Base-by-base conservation (phyloP, 2,329 filamentous ascomycete species). In the Westerdykella aurantiaca region DNA sequence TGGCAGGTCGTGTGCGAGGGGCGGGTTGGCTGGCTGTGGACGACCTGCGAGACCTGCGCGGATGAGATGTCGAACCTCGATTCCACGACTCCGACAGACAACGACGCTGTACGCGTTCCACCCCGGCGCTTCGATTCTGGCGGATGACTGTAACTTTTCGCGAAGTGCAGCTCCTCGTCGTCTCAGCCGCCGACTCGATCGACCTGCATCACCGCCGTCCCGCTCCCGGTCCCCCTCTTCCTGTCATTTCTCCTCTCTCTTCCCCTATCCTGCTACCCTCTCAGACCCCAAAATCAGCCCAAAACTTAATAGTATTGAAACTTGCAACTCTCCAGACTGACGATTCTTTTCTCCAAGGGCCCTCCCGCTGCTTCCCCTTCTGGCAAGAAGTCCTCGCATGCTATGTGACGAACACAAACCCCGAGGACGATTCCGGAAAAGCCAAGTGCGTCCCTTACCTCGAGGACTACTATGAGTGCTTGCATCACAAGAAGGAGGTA, bases 401-500 rank as follows among this genome's bases (percentile, higher is more conserved):
- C 81, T 98, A 98, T 71, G 89, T 96, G 49, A 83, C 95, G 66
- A 97, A 97, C 75, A 88, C 88, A 44, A 80, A 78, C 53, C 75
- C 85, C 53, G 86, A 91, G 44, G 85, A 90, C 63, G 77, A 81
- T 56, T 80, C 82, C 13, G 88, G 88, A 57, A 93, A 90, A 75
- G 85, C 83, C 70, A 95, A 95, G 73, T 98, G 94, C 69, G 74
- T 78, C 14, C 84, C 86, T 13, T 80, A 82, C 4, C 77, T 97
- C 55, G 93, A 98, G 69, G 93, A 98, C 69, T 98, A 98, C 76
- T 95, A 96, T 69, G 93, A 98, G 75, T 98, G 94, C 72, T 74
- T 98, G 66, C 93, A 98, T 70, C 93, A 98, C 78, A 89, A 86
- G 78, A 98, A 98, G 76, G 93, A 98, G 88, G 93, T 97, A 63